These are phyloP conservation scores for Erigeron philadelphicus DNA, from an alignment of 140 eudicot genomes.

Conservation along the genomic window DNA sequence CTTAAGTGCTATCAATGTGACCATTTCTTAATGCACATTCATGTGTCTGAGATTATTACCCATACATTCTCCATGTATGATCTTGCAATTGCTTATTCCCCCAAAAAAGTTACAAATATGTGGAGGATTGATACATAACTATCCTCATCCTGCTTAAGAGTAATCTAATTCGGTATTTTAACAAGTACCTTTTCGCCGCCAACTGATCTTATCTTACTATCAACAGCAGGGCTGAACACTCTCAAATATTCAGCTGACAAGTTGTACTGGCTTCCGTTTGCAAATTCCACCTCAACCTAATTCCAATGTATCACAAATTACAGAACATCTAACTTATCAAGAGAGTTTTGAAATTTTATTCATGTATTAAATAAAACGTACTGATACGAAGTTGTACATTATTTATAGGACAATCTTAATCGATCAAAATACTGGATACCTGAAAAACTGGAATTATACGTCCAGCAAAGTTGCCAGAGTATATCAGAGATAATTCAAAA, in stretches of 20 bases:
- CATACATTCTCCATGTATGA: no score
- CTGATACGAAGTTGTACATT: no score
- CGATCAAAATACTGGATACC: no score
- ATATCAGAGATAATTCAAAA: not conserved
- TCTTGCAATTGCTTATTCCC: no score
- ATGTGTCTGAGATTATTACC: not conserved
- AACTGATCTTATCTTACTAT: conserved; percentile 83
- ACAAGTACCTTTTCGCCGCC: conserved; percentile 79
- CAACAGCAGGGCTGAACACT: conserved; percentile 84
- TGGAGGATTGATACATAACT: not conserved
- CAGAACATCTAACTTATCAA: no score
- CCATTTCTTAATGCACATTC: not conserved
- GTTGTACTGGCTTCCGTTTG: conserved; percentile 44
- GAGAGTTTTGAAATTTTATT: no score
- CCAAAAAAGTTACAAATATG: not conserved
- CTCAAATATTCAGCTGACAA: conserved; percentile 75
- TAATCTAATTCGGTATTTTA: no score
- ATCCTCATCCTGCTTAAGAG: not conserved
- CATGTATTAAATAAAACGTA: no score
- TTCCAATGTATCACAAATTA: conserved; percentile 3
- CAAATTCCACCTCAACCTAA: conserved; percentile 82
- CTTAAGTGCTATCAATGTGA: not conserved
- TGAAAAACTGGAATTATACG: no score
- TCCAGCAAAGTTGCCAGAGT: not conserved
- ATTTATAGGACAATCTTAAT: no score